Evolutionary conservation across 345 rosid species (phyloP).

Genomic region (Anacardium occidentale): DNA sequence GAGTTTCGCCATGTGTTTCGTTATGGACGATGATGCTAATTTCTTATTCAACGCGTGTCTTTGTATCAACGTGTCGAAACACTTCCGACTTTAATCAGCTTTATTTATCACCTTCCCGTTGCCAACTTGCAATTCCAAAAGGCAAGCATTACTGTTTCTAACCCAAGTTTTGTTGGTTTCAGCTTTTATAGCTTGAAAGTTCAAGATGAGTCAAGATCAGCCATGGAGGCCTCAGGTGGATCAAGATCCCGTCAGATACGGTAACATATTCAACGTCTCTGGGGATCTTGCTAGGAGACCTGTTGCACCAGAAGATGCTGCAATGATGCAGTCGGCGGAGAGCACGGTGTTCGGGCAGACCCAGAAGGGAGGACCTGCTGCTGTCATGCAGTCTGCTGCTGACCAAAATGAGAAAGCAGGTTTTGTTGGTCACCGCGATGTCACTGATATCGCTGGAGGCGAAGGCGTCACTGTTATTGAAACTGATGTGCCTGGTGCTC

Average conservation of each 20-base stretch:
- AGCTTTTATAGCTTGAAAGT: not conserved
- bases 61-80: not conserved
- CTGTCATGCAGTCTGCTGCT: constrained; percentile 40
- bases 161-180: not conserved
- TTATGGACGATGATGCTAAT: not conserved
- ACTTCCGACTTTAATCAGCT: not conserved
- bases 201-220: constrained; percentile 48
- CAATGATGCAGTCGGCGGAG: constrained; percentile 41
- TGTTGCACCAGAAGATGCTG: constrained; percentile 35
- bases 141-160: not conserved
- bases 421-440: constrained; percentile 17
- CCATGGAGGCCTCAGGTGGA: constrained; percentile 15
- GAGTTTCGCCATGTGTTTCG: not conserved
- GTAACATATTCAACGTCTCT: constrained; percentile 32
- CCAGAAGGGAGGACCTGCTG: constrained; percentile 24
- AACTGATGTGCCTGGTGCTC: constrained; percentile 23
- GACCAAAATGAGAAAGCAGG: constrained; percentile 31
- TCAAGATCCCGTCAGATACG: constrained; percentile 32
- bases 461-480: constrained; percentile 21
- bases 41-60: not conserved
- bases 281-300: constrained; percentile 32
- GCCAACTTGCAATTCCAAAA: not conserved
- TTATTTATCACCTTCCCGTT: not conserved
- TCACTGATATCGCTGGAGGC: constrained; percentile 15
- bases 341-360: constrained; percentile 27